phyloP scores from a whole-genome alignment of 768 basidiomycete species.

The Boletus eberwhitei region DNA sequence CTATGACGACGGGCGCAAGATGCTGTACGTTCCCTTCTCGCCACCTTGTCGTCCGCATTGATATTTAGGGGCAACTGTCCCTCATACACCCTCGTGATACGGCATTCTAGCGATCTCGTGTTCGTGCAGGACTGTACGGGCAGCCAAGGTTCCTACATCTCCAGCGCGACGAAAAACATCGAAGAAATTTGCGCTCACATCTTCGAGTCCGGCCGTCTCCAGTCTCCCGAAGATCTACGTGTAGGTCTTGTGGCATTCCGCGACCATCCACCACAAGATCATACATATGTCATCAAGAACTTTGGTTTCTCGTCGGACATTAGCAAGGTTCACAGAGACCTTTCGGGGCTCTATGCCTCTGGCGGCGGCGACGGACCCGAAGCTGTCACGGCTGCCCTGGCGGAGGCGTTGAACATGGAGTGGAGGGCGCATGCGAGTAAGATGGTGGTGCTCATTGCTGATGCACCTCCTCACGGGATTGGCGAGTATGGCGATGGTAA shows the following conservation, averaged over 20 bases:
- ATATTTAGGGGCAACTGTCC: slow-evolving; percentile 17
- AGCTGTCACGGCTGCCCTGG: slow-evolving; percentile 91
- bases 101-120: slow-evolving; percentile 70
- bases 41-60: background rate
- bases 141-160: slow-evolving; percentile 84
- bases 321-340: slow-evolving; percentile 75
- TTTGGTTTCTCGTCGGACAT: slow-evolving; percentile 95
- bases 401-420: slow-evolving; percentile 82
- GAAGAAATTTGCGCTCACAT: slow-evolving; percentile 93
- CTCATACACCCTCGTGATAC: background rate
- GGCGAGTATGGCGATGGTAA: slow-evolving; percentile 95
- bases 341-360: slow-evolving; percentile 81
- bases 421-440: slow-evolving; percentile 88
- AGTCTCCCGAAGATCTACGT: slow-evolving; percentile 79
- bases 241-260: slow-evolving; percentile 94
- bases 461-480: slow-evolving; percentile 96
- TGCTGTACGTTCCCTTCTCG: slow-evolving; percentile 55
- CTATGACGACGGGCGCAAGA: slow-evolving; percentile 52
- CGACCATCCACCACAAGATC: slow-evolving; percentile 97
- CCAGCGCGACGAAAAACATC: slow-evolving; percentile 96
- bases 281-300: slow-evolving; percentile 89
- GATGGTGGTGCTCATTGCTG: slow-evolving; percentile 96
- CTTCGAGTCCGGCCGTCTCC: slow-evolving; percentile 90
- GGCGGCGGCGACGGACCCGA: slow-evolving; percentile 96
- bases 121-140: slow-evolving; percentile 97